phyloP scores from a whole-genome alignment of 352 stramenopile genomes.

The Globisporangium splendens region DNA sequence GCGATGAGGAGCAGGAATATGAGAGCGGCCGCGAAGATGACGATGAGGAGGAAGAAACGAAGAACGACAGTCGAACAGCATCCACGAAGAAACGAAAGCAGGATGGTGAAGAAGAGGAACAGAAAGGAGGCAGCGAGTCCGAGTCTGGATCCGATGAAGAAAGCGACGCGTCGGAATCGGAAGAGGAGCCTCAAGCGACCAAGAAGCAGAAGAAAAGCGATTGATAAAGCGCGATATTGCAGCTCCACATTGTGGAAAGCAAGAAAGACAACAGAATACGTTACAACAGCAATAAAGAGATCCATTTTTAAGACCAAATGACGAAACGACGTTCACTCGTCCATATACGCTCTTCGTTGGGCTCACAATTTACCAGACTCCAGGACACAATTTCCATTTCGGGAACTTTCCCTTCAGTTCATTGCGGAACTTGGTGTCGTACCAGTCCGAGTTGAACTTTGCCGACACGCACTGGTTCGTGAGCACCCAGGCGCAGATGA shows the following conservation, averaged over 20 bases:
- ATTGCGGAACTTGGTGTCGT: slow-evolving; percentile 56
- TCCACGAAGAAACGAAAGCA: slow-evolving; percentile 15
- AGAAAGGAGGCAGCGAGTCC: slow-evolving; percentile 14
- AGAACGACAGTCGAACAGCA: slow-evolving; percentile 17
- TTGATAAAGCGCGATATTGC: slow-evolving; percentile 3
- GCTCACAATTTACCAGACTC: slow-evolving; percentile 20
- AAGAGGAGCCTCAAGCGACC: slow-evolving; percentile 11
- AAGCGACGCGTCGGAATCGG: slow-evolving; percentile 18
- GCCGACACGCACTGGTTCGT: slow-evolving; percentile 64
- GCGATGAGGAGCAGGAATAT: slow-evolving; percentile 65
- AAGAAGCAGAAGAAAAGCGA: slow-evolving; percentile 25
- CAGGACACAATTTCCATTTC: slow-evolving; percentile 34
- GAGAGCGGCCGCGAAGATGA: slow-evolving; percentile 35
- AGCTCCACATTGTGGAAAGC: slow-evolving; percentile 22
- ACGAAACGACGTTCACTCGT: no score
- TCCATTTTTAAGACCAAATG: no score
- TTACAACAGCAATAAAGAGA: no score
- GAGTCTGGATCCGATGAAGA: not conserved
- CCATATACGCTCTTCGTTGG: no score
- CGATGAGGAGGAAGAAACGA: slow-evolving; percentile 21
- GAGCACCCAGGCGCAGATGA: slow-evolving; percentile 52
- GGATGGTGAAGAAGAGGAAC: slow-evolving; percentile 28
- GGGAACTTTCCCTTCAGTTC: slow-evolving; percentile 18
- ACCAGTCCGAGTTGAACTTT: slow-evolving; percentile 48
- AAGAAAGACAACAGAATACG: slow-evolving; percentile 1